Evolutionary conservation across 768 basidiomycete genomes (phyloP).

Genomic region (Rhizopogon roseolus): DNA sequence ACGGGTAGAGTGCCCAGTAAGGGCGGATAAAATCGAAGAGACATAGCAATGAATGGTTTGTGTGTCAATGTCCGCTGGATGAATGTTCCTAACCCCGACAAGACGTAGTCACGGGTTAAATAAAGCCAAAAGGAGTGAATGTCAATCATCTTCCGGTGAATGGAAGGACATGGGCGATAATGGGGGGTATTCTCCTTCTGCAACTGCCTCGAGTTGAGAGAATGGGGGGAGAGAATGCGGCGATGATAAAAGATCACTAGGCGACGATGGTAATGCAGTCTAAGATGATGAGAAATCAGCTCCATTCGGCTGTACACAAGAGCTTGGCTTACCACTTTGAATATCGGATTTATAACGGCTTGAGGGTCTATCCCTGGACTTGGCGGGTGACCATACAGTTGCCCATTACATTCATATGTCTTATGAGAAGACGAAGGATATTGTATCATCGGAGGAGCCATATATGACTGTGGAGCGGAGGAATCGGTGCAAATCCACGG

Average conservation of each 20-base stretch:
- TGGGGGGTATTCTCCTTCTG: constrained; percentile 71
- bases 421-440: constrained; percentile 33
- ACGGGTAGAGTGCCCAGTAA: constrained; percentile 21
- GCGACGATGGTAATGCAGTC: constrained; percentile 50
- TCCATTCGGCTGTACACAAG: constrained; percentile 4
- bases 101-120: constrained; percentile 13
- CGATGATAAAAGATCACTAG: constrained; percentile 32
- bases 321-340: constrained; percentile 73
- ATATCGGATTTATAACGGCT: constrained; percentile 79
- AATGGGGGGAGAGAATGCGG: constrained; percentile 67
- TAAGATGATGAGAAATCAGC: constrained; percentile 16
- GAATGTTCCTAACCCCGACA: constrained; percentile 16
- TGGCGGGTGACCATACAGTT: constrained; percentile 51
- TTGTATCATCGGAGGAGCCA: constrained; percentile 32
- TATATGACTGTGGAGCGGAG: constrained; percentile 30
- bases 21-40: constrained; percentile 19
- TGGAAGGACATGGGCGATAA: constrained; percentile 72
- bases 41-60: constrained; percentile 23
- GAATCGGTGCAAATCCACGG: constrained; percentile 48
- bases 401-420: constrained; percentile 49
- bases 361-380: constrained; percentile 59
- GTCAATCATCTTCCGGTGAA: constrained; percentile 42
- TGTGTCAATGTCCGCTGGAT: constrained; percentile 8
- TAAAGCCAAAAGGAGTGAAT: constrained; percentile 15
- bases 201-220: constrained; percentile 78